Conservation (phyloP, 2,329 filamentous ascomycete species). For the Monilinia fructigena region DNA sequence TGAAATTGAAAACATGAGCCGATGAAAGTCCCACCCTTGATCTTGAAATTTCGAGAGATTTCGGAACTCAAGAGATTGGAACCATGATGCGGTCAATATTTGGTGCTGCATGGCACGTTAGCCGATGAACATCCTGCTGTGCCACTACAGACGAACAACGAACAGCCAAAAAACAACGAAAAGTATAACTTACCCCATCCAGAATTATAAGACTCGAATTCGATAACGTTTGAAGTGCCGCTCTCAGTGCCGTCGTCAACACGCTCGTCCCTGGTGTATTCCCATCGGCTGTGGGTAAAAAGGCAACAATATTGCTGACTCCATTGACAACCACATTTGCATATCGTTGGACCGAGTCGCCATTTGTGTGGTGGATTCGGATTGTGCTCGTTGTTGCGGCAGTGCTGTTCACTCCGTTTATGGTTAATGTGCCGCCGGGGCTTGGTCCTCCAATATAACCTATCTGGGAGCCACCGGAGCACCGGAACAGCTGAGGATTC, state of each 20-base stretch:
- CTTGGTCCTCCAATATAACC: slow-evolving; percentile 55
- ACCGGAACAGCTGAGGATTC: slow-evolving; percentile 50
- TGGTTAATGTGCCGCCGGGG: slow-evolving; percentile 47
- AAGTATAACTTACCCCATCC: slow-evolving; percentile 42
- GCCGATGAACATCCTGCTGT: slow-evolving; percentile 20
- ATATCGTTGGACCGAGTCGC: slow-evolving; percentile 52
- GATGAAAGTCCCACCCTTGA: not conserved
- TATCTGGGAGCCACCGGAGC: slow-evolving; percentile 50
- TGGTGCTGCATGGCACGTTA: slow-evolving; percentile 42
- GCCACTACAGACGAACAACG: not conserved
- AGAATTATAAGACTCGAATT: slow-evolving; percentile 44
- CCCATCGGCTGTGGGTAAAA: slow-evolving; percentile 50
- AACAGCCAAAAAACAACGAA: slow-evolving; percentile 3
- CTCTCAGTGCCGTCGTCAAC: slow-evolving; percentile 49
- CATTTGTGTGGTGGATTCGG: slow-evolving; percentile 56
- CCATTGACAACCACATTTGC: slow-evolving; percentile 58
- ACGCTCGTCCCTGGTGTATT: slow-evolving; percentile 48
- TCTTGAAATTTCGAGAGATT: not conserved
- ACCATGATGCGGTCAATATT: slow-evolving; percentile 56
- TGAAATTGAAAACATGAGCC: not conserved
- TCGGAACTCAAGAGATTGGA: slow-evolving; percentile 42
- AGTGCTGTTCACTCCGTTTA: slow-evolving; percentile 47
- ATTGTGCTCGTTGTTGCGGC: slow-evolving; percentile 51
- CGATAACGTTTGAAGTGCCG: slow-evolving; percentile 50
- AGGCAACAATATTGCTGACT: slow-evolving; percentile 50